Evolutionary conservation across 768 basidiomycete species (phyloP).

Genomic region (Phylloporus sp.): DNA sequence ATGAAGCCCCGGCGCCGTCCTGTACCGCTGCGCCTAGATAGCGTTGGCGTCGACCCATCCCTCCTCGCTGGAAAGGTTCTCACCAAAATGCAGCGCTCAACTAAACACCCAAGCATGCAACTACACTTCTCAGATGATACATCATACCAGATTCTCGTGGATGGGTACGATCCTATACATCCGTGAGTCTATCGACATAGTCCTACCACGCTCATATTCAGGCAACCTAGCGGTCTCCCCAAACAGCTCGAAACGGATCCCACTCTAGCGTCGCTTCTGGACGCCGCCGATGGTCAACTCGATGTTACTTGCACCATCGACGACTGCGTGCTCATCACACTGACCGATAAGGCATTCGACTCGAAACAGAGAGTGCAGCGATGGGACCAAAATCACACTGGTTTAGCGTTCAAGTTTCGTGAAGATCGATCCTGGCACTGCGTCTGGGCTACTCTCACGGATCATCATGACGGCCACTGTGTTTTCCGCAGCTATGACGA

Average conservation of each 20-base stretch:
- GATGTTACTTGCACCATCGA: conserved; percentile 40
- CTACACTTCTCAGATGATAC: conserved; percentile 44
- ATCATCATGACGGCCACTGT: conserved; percentile 45
- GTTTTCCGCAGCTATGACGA: conserved; percentile 59
- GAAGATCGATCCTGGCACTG: conserved; percentile 54
- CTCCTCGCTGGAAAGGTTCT: conserved; percentile 44
- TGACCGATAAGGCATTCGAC: conserved; percentile 59
- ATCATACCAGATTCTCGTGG: conserved; percentile 50
- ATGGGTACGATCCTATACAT: conserved; percentile 56
- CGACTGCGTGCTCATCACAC: conserved; percentile 50
- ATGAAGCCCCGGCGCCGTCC: conserved; percentile 32
- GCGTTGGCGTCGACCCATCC: conserved; percentile 38
- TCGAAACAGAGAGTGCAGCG: conserved; percentile 29
- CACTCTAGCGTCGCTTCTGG: conserved; percentile 39
- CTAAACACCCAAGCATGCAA: conserved; percentile 44
- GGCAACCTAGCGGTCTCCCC: conserved; percentile 41
- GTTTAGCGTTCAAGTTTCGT: conserved; percentile 52
- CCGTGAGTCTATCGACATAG: conserved; percentile 24
- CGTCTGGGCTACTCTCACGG: conserved; percentile 59
- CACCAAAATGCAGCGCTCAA: conserved; percentile 37
- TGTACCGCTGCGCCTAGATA: conserved; percentile 30
- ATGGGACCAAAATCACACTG: conserved; percentile 36
- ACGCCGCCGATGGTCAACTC: conserved; percentile 32
- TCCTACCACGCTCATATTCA: background rate
- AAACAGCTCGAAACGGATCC: conserved; percentile 56